Base-by-base conservation (phyloP, 208 protist genomes). In the Angomonas deanei region DNA sequence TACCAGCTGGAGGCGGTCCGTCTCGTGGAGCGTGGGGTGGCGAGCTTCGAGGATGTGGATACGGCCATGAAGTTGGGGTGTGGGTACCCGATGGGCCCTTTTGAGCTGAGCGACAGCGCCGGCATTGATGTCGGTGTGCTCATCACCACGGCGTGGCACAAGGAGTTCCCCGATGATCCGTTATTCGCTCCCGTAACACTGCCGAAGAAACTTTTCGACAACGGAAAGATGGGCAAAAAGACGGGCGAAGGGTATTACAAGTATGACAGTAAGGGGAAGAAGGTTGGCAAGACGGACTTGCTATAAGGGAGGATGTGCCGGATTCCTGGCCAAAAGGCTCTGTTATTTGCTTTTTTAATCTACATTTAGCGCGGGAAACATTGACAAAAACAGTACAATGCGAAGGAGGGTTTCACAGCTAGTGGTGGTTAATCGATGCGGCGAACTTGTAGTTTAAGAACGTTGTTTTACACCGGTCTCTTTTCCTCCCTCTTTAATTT, bases 31-130 rank as follows among this genome's bases (percentile, higher is more conserved):
- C 74, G 85, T 31, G 92, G 87, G 17, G 84, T 89, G 19, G 87
- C 86, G 3, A 82, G 61, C 17, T 64, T 66, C 28, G 66, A 89
- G 59, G 89, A 97, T 47, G 86, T 96, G 21, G 92, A 97, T 68
- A 72, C 73, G 1, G 86, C 83, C 17, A 96, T 97, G 88, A 93
- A 89, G 76, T 77, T 94, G 27, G 89, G 89, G 46, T 90, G 85
- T 58, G 88, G 86, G 47, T 74, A 93, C 57, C 92, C 92, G 32
- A 96, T 97, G 90, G 92, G 92, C 3, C 92, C 92, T 0, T 93
- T 97, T 61, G 67, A 78, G 65, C 76, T 96, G 23, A 39, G 58
- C 26, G 90, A 96, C 70, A 81, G 66, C 38, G 74, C 84, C 4
- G 90, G 91, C 46, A 65, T 96, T 5, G 92, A 97, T 62, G 76